A percentile compares a stretch with the other conserved stretches of the same genome.
Evolutionary conservation across 2,329 filamentous ascomycete genomes (phyloP).

Genomic region (Akanthomyces muscarius): DNA sequence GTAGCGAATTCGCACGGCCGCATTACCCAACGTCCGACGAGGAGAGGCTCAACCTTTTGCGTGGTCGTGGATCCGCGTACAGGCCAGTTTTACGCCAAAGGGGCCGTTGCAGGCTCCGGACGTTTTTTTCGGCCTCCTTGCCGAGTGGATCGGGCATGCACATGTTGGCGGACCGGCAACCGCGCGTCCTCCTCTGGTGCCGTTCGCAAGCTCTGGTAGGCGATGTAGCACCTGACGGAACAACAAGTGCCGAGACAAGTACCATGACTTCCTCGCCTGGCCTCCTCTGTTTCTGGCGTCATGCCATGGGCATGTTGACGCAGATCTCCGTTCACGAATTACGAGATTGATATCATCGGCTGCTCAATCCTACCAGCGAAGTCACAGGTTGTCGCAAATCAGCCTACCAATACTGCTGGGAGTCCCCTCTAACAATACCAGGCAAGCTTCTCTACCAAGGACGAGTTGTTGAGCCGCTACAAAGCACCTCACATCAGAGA

Average conservation of each 20-base stretch:
- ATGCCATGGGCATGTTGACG: not conserved
- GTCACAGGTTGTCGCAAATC: not conserved
- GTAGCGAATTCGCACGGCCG: not conserved
- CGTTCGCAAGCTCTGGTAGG: not conserved
- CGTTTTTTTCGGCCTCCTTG: slow-evolving; percentile 8
- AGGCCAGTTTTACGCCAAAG: not conserved
- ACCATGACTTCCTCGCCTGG: not conserved
- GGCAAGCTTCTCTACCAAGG: no score
- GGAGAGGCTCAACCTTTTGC: not conserved
- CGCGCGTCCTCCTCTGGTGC: not conserved
- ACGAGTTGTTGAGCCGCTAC: no score
- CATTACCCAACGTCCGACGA: not conserved
- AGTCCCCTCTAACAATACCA: no score
- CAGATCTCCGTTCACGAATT: not conserved
- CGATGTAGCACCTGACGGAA: not conserved
- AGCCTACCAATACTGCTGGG: no score
- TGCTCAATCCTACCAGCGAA: not conserved
- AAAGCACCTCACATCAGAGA: no score
- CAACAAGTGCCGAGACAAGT: not conserved
- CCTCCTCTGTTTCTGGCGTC: not conserved
- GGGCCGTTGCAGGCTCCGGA: not conserved
- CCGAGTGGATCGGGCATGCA: slow-evolving; percentile 8
- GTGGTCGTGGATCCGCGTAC: not conserved
- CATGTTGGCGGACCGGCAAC: not conserved
- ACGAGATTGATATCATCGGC: not conserved